Percentiles rank a stretch among this genome's conserved stretches.
phyloP scores from a whole-genome alignment of 2,329 filamentous ascomycete genomes.

The Lomentospora prolificans region DNA sequence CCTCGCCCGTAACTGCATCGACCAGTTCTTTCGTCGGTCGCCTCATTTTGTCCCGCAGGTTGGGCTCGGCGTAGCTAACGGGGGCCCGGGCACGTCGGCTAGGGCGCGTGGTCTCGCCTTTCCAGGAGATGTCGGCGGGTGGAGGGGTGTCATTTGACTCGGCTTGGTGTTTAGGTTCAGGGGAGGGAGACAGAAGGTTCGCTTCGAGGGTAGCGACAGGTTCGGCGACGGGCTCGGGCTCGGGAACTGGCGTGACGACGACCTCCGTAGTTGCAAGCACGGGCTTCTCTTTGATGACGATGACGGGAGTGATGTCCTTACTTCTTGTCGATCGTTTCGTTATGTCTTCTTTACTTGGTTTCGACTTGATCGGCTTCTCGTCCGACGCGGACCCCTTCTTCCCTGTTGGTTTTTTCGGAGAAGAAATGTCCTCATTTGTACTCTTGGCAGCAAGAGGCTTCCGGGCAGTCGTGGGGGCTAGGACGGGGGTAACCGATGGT shows the following conservation, averaged over 20 bases:
- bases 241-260: constrained; percentile 11
- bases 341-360: background rate
- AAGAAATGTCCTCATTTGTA: constrained; percentile 48
- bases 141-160: constrained; percentile 46
- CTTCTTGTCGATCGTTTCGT: constrained; percentile 12
- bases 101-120: constrained; percentile 49
- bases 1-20: constrained; percentile 62
- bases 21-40: constrained; percentile 66
- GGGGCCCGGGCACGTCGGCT: constrained; percentile 57
- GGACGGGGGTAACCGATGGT: constrained; percentile 4
- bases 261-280: background rate
- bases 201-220: background rate
- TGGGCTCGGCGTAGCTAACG: constrained; percentile 76
- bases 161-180: constrained; percentile 29
- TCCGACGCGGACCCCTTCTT: constrained; percentile 25
- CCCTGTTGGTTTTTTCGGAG: constrained; percentile 42
- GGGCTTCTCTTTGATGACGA: constrained; percentile 13
- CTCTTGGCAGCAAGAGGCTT: constrained; percentile 47
- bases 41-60: constrained; percentile 73
- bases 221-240: constrained; percentile 13
- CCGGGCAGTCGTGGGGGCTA: constrained; percentile 20
- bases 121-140: constrained; percentile 44
- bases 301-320: constrained; percentile 17
- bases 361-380: constrained; percentile 18
- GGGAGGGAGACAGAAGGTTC: constrained; percentile 25